Base-by-base conservation (phyloP, 768 basidiomycete species). In the Auricularia heimuer region DNA sequence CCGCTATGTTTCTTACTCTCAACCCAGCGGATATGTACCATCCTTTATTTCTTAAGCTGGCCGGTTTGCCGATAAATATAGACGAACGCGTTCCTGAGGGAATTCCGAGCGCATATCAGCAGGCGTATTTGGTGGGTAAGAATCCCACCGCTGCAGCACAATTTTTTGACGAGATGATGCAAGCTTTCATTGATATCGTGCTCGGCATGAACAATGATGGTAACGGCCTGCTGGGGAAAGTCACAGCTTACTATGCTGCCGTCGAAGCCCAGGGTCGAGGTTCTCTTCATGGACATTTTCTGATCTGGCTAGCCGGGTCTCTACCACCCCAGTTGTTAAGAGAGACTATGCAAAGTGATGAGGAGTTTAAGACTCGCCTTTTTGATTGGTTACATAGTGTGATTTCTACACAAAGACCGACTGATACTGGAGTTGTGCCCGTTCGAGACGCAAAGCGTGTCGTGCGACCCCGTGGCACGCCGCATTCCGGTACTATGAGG, bases 251-350 rank as follows among this genome's bases (percentile, higher is more conserved):
- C 36, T 64, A 64, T 42, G 64, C 54, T 8, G 24, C 37, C 4
- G 64, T 64, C 37, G 64, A 64, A 51, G 36, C 64, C 12, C 64
- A 64, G n/a, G 64, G 64, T 6, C 47, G 54, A 18, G 64, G 64
- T 3, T 61, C 54, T 12, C 54, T 64, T 14, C 64, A 64, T 21
- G 12, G n/a, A 14, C 64, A 64, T 36, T 14, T 64, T 16, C 36
- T 64, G 6, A 34, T 64, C 35, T 64, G 64, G 64, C 54, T 64
- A 8, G 54, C 47, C n/a, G 64, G 64, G 6, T n/a, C 61, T 35
- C 64, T 54, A 16, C 36, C 44, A 16, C 64, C 64, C 12, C 64
- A 64, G 61, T 54, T 33, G 14, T 21, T 64, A 36, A 54, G 64
- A 36, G 63, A 67, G 47, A 6, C 12, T 4, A 61, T 61, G 34